Conservation (phyloP, 768 basidiomycete species). For the Chiua virens region DNA sequence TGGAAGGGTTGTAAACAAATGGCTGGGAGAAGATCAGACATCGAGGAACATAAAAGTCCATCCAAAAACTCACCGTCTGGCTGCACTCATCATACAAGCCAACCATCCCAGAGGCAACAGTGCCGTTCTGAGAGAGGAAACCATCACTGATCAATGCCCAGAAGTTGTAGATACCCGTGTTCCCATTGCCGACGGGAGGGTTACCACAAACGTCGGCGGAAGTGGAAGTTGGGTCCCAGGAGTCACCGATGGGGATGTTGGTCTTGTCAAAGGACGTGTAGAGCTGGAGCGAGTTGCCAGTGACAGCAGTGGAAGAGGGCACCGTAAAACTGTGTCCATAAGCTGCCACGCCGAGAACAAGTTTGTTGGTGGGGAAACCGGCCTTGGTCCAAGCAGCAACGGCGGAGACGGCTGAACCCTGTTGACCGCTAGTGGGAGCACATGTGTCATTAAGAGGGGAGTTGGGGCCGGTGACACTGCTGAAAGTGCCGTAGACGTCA, state of each 20-base stretch:
- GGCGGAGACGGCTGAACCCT: slow-evolving; percentile 75
- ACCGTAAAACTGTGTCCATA: slow-evolving; percentile 76
- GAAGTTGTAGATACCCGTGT: slow-evolving; percentile 59
- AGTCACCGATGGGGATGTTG: slow-evolving; percentile 51
- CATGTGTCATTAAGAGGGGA: slow-evolving; percentile 83
- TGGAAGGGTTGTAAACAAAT: slow-evolving; percentile 58
- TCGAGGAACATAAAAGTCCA: not conserved
- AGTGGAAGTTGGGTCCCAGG: slow-evolving; percentile 49
- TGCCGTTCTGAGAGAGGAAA: slow-evolving; percentile 49
- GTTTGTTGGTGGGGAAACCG: slow-evolving; percentile 68
- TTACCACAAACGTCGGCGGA: slow-evolving; percentile 61
- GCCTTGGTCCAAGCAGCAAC: slow-evolving; percentile 74
- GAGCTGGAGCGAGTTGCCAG: slow-evolving; percentile 33
- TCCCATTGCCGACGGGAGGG: slow-evolving; percentile 38
- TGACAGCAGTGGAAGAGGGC: slow-evolving; percentile 21
- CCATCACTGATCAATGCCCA: slow-evolving; percentile 60
- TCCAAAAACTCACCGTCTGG: slow-evolving; percentile 57
- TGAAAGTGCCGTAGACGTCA: slow-evolving; percentile 58
- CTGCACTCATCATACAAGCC: slow-evolving; percentile 65
- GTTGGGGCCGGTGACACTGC: slow-evolving; percentile 68
- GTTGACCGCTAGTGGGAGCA: slow-evolving; percentile 51
- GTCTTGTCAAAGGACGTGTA: slow-evolving; percentile 53
- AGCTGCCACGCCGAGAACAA: slow-evolving; percentile 81
- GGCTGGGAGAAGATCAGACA: slow-evolving; percentile 43
- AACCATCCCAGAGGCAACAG: slow-evolving; percentile 50